Base-by-base conservation (phyloP, 1,284 basidiomycete genomes). In the Papiliotrema terrestris region DNA sequence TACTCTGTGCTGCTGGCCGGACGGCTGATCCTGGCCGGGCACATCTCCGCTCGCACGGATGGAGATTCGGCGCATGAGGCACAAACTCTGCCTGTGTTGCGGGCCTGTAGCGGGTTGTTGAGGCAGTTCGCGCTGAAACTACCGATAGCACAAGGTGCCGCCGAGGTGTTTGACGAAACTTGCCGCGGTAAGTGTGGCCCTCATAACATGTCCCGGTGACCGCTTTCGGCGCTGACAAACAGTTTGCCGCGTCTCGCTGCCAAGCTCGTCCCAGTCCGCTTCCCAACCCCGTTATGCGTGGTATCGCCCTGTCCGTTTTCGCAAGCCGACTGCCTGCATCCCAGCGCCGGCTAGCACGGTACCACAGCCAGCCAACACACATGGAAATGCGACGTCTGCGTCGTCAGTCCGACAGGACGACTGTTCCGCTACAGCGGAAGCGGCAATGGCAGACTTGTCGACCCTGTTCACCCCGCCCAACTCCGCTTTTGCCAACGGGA, bases 91-190 rank as follows among this genome's bases (percentile, higher is more conserved):
- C 52, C 55, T 8, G 53, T 55, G 17, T 41, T 62, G 1, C 55
- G 57, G 25, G 60, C 60, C 1, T 45, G 51, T 3, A 53, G 55
- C 1, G 49, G 57, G 1, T 47, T 58, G 20, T 49, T 62, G 15
- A 53, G 54, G 8, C 55, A 57, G 38, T 54, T 62, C 22, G 58
- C 56, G 0, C 37, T 56, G 4, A 25, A 55, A 3, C 57, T 58
- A 19, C 55, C 60, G 2, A 55, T 59, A 29, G 56, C 60, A 3
- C 37, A 59, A 2, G 60, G 60, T 13, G 56, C 60, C 4, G 52
- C 52, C 1, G 60, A 62, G 19, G 57, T 59, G 2, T 37, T 62
- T 15, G 56, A 59, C 46, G 60, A 62, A 43, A 62, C 60, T 2
- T 47, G 45, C 23, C 45, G 45, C 13, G 45, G 45, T 47, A 25